These are phyloP conservation scores for Diplocarpon mali DNA, from an alignment of 2,329 filamentous ascomycete genomes.

Conservation along the genomic window DNA sequence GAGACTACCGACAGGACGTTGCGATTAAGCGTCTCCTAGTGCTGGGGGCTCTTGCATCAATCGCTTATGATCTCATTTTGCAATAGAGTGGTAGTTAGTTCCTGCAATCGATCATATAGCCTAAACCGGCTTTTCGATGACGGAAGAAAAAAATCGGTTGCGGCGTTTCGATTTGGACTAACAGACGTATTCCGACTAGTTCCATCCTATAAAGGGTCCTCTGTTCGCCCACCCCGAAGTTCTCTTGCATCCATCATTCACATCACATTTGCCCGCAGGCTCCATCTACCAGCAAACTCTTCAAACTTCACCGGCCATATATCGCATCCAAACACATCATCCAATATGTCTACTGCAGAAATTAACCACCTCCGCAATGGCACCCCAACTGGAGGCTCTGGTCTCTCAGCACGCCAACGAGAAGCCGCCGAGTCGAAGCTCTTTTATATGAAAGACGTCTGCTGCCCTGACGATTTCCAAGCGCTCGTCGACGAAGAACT, in stretches of 20 bases:
- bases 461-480: slow-evolving; percentile 12
- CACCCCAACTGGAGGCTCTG: not conserved
- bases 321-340: not conserved
- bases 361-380: slow-evolving; percentile 6
- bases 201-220: not conserved
- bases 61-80: no score
- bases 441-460: slow-evolving; percentile 14
- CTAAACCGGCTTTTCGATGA: no score
- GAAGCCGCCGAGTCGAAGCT: slow-evolving; percentile 13
- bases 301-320: not conserved
- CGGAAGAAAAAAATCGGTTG: no score
- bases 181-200: no score
- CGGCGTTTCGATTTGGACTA: no score
- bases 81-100: no score
- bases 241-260: not conserved
- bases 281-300: not conserved
- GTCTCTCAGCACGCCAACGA: slow-evolving; percentile 2
- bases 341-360: slow-evolving; percentile 10
- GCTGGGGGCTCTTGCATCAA: no score
- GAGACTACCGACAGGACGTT: no score
- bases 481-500: slow-evolving; percentile 12
- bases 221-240: not conserved
- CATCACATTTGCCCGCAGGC: not conserved
- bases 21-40: no score
- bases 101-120: no score